Evolutionary conservation across 2,329 filamentous ascomycete species (phyloP).

Genomic region (Trichoderma pleuroti): DNA sequence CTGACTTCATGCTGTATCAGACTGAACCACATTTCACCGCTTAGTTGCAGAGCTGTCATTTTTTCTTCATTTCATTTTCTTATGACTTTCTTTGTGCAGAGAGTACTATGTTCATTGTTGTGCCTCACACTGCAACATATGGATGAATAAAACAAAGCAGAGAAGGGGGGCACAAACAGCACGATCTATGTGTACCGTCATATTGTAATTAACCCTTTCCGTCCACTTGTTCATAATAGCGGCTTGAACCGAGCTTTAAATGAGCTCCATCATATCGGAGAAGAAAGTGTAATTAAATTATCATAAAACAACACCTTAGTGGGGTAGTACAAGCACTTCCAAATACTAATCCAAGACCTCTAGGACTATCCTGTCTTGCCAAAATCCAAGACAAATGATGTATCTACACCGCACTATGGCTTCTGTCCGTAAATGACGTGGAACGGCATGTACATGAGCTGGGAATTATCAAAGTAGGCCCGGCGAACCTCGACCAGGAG

Average conservation of each 20-base stretch:
- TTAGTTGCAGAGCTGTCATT: neutral
- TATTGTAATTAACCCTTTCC: neutral
- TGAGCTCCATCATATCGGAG: neutral
- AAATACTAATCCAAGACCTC: neutral
- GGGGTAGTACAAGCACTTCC: neutral
- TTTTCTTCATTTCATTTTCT: neutral
- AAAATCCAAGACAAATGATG: neutral
- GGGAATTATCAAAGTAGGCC: slow-evolving; percentile 44
- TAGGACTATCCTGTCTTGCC: neutral
- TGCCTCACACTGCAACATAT: neutral
- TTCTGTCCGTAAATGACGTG: slow-evolving; percentile 55
- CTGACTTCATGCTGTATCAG: neutral
- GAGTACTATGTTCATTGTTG: neutral
- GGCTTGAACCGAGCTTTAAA: neutral
- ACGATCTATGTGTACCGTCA: neutral
- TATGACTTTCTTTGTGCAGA: neutral
- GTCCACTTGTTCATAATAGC: neutral
- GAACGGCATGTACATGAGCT: slow-evolving; percentile 53
- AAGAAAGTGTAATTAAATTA: neutral
- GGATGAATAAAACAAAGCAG: neutral
- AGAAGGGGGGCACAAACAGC: neutral
- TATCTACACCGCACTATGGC: slow-evolving; percentile 29
- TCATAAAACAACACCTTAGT: neutral
- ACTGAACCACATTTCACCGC: neutral
- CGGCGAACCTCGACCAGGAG: slow-evolving; percentile 47